Base-by-base conservation (phyloP, 805 yeast species). In the Saccharomycopsis sp. region DNA sequence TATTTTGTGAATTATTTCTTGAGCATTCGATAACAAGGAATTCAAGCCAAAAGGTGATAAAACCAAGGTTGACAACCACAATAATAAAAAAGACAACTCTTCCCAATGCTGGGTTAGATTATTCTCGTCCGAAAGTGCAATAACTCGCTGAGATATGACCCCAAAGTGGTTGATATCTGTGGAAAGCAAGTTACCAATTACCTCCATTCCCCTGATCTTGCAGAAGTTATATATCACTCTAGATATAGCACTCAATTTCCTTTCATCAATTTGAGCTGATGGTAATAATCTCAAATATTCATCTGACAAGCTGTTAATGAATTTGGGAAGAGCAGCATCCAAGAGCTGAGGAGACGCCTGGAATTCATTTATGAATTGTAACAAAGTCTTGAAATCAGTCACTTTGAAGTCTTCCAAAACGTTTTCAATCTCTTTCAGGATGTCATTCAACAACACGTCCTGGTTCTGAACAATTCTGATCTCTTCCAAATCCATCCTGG, bases 11-110 rank as follows among this genome's bases (percentile, higher is more conserved):
- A 71, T 55, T 0, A 57, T 42, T 0, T 53, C 43, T 10, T 9
- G 2, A 2, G 54, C 47, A 2, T 58, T 58, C 6, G 30, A 17
- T 8, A 41, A 36, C 12, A 79, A 57, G 0, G 59, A 48, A 1
- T 56, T 58, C 19, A 88, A 60, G 2, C 73, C 68, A 53, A 88
- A 87, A 0, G 97, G 96, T 0, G 78, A 73, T n/a, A 82, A 60
- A 0, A 77, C 69, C 17, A 87, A 60, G 7, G 79, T 73, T 0
- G 80, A 69, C 7, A 85, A 64, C 95, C 95, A 88, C 3, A 81
- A 61, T 6, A 86, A 57, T 31, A 76, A 53, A 8, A 78, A 57
- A 42, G 63, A 77, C 26, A 60, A 53, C 22, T 63, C 63, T 36
- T 68, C 64, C 83, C 80, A 75, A 5, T 48, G 34, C 4, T 37